These are phyloP conservation scores for Nadsonia fulvescens DNA, from an alignment of 805 yeast genomes.

Conservation along the genomic window DNA sequence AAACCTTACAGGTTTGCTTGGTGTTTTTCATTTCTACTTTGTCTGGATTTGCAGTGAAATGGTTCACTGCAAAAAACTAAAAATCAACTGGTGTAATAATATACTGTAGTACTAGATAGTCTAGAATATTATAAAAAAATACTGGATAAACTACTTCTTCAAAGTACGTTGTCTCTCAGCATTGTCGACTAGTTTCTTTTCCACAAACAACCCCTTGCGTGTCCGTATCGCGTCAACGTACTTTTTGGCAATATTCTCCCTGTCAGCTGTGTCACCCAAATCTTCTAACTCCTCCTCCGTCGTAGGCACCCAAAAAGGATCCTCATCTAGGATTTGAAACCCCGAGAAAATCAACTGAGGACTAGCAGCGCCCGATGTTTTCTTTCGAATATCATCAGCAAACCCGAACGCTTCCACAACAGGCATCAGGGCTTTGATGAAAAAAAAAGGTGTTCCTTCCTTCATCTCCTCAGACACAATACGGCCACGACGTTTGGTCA, in stretches of 20 bases:
- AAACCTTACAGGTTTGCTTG: too few relatives aligned
- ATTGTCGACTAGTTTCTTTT: slow-evolving; percentile 74
- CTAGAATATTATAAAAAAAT: background rate
- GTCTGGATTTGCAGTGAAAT: too few relatives aligned
- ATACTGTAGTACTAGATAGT: too few relatives aligned
- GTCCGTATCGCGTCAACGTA: slow-evolving; percentile 71
- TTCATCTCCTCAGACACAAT: slow-evolving; percentile 87
- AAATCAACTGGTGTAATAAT: too few relatives aligned
- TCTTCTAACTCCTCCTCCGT: slow-evolving; percentile 93
- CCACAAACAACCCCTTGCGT: slow-evolving; percentile 77
- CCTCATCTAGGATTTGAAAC: slow-evolving; percentile 68
- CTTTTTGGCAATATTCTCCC: slow-evolving; percentile 75
- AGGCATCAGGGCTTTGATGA: slow-evolving; percentile 68
- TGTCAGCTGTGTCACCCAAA: slow-evolving; percentile 79
- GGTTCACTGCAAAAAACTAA: too few relatives aligned
- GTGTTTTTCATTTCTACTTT: too few relatives aligned
- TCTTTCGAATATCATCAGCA: slow-evolving; percentile 82
- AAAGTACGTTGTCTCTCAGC: slow-evolving; percentile 90
- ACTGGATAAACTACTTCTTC: slow-evolving; percentile 10
- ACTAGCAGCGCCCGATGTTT: slow-evolving; percentile 91
- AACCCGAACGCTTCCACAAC: slow-evolving; percentile 95
- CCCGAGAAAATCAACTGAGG: slow-evolving; percentile 90
- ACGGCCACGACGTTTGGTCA: slow-evolving; percentile 72
- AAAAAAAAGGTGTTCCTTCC: slow-evolving; percentile 95
- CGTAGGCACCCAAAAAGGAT: slow-evolving; percentile 98